Evolutionary conservation across 345 rosid species (phyloP).

Genomic region (Moricandia moricandioides): DNA sequence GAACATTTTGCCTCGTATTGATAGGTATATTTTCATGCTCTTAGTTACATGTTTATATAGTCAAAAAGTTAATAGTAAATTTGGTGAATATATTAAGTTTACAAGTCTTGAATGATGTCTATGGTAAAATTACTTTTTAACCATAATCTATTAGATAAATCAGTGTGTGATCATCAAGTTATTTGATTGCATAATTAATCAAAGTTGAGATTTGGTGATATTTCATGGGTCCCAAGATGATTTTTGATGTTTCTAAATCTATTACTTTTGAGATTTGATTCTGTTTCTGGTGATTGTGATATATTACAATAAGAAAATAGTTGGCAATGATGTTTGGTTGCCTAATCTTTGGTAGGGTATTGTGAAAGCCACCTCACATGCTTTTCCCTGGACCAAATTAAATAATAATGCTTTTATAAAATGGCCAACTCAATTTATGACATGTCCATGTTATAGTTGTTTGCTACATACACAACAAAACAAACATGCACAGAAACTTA

Average conservation of each 20-base stretch:
- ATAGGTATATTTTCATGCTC: slow-evolving; percentile 45
- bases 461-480: slow-evolving; percentile 22
- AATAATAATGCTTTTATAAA: neutral
- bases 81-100: slow-evolving; percentile 8
- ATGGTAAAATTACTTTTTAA: neutral
- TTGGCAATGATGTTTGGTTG: slow-evolving; percentile 17
- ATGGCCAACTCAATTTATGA: slow-evolving; percentile 25
- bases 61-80: neutral
- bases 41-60: neutral
- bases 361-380: slow-evolving; percentile 35
- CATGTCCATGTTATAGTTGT: slow-evolving; percentile 29
- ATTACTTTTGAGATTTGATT: slow-evolving; percentile 28
- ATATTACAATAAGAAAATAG: neutral
- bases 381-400: slow-evolving; percentile 15
- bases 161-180: neutral
- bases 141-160: neutral
- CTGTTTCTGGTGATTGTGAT: slow-evolving; percentile 28
- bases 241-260: slow-evolving; percentile 29
- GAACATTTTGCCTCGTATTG: slow-evolving; percentile 64
- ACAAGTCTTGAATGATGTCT: slow-evolving; percentile 1
- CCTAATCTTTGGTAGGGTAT: slow-evolving; percentile 28
- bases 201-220: slow-evolving; percentile 31
- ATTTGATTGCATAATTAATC: slow-evolving; percentile 2
- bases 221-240: slow-evolving; percentile 32
- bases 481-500: neutral